Conservation (phyloP, 1,284 basidiomycete genomes). For the Trametes polyzona region DNA sequence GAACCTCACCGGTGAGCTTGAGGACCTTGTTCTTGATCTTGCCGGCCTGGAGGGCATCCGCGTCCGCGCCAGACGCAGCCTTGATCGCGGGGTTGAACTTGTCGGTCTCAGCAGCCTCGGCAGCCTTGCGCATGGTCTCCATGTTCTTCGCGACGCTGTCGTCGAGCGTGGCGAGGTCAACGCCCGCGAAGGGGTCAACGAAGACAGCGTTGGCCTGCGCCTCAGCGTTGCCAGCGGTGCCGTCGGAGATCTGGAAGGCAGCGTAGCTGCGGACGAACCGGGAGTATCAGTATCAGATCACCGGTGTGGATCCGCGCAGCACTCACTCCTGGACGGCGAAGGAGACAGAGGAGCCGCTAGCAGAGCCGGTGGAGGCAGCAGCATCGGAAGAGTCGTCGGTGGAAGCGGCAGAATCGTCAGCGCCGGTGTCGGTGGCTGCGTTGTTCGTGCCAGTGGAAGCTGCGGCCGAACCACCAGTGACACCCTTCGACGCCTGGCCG, state of each 20-base stretch:
- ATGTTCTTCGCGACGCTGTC: constrained; percentile 36
- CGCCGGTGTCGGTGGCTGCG: constrained; percentile 4
- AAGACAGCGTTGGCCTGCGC: constrained; percentile 49
- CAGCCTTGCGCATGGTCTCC: constrained; percentile 49
- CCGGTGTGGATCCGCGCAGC: too few relatives aligned
- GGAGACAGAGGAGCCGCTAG: constrained; percentile 13
- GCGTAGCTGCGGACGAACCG: constrained; percentile 36
- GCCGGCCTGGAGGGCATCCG: constrained; percentile 49
- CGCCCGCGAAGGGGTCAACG: constrained; percentile 43
- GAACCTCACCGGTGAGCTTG: constrained; percentile 48
- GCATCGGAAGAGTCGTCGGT: constrained; percentile 1
- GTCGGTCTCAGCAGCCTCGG: constrained; percentile 48
- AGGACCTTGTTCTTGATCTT: constrained; percentile 60
- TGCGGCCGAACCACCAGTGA: constrained; percentile 20
- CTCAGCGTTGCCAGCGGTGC: constrained; percentile 44
- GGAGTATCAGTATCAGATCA: background rate
- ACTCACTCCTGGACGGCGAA: constrained; percentile 24
- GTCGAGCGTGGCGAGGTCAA: constrained; percentile 42
- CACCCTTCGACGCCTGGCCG: constrained; percentile 40
- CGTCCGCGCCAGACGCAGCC: constrained; percentile 42
- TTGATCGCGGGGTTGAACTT: constrained; percentile 48
- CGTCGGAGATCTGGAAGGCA: constrained; percentile 52
- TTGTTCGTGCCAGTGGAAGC: constrained; percentile 9
- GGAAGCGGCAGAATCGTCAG: background rate
- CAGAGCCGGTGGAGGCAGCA: constrained; percentile 3